A percentile compares a stretch with the other conserved stretches of the same genome.
phyloP scores from a whole-genome alignment of 208 protist genomes.

The Trypanosoma conorhini region DNA sequence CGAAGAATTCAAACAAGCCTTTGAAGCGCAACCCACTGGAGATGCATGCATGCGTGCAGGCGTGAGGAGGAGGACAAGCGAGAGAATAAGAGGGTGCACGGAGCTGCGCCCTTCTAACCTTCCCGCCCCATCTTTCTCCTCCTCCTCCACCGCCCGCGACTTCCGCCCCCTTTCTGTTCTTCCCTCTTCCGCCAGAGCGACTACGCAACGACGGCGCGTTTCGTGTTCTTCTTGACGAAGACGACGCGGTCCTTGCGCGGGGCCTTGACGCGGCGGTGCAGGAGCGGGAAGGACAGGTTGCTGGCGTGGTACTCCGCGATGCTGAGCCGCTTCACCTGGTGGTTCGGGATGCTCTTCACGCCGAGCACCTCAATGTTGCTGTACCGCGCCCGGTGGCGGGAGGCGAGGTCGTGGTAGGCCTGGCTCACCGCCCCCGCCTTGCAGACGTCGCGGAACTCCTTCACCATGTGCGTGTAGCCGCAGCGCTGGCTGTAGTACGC shows the following conservation, averaged over 20 bases:
- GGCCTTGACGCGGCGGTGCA: conserved; percentile 34
- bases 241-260: conserved; percentile 41
- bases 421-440: conserved; percentile 96
- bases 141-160: background rate
- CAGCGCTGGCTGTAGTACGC: conserved; percentile 98
- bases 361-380: conserved; percentile 97
- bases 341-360: conserved; percentile 88
- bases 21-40: conserved; percentile 12
- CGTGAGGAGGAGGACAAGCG: background rate
- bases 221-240: conserved; percentile 85
- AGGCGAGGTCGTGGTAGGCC: conserved; percentile 98
- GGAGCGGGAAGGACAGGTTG: conserved; percentile 95
- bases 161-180: conserved; percentile 3
- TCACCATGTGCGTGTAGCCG: conserved; percentile 99
- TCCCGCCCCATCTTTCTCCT: background rate
- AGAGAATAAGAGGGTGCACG: conserved; percentile 1
- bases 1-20: conserved; percentile 14
- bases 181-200: background rate
- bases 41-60: conserved; percentile 8
- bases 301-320: conserved; percentile 80
- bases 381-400: conserved; percentile 95
- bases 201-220: conserved; percentile 65
- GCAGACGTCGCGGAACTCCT: conserved; percentile 99
- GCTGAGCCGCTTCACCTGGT: conserved; percentile 67
- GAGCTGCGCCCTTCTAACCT: background rate